Evolutionary conservation across 2,329 filamentous ascomycete species (phyloP), one percentile per base, ranked within the genome.

Genomic region (Phoma herbarum): DNA sequence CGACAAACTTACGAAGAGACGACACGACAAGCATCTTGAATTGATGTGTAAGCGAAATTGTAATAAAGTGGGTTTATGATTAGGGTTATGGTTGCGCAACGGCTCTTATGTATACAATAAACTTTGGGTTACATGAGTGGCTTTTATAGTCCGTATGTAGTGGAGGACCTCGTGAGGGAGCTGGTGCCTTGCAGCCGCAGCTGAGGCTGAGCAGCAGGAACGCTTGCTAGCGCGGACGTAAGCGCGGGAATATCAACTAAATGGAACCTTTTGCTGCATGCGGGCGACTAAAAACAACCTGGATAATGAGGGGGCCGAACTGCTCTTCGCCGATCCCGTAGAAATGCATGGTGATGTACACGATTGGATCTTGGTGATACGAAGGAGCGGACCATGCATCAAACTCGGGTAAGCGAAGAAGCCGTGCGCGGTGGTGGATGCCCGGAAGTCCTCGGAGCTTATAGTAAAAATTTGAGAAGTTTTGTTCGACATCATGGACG

Each of bases 151-250:
- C 16, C 41, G 14, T 41, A 12, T 14, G 20, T 41, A 41, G 18
- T 41, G 37, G 37, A 41, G 41, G 41, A 43, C 41, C 41, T 26
- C 12, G 37, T 50, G 42, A n/a, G 4, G 14, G 25, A 22, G 39
- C 42, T 31, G 35, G 23, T 53, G 50, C 31, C 35, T 48, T 54
- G 46, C 51, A 54, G 46, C 46, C 51, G 52, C 57, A 47, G 51
- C 51, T 55, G 45, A 50, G 51, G 57, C 57, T 59, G 51, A 53
- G 49, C 18, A 45, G 26, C 29, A 35, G 28, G 44, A 44, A 45
- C 10, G 18, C 25, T 28, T n/a, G 29, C 39, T 59, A 54, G 56
- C 22, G 50, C 47, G 33, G 29, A 55, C 42, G 57, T 59, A 47
- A 59, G 57, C 46, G 26, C 57, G 49, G 43, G 9, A 44, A 44